Percentiles rank a stretch among this genome's conserved stretches.
phyloP scores from a whole-genome alignment of 2,329 filamentous ascomycete genomes.

The Gaeumannomyces tritici region DNA sequence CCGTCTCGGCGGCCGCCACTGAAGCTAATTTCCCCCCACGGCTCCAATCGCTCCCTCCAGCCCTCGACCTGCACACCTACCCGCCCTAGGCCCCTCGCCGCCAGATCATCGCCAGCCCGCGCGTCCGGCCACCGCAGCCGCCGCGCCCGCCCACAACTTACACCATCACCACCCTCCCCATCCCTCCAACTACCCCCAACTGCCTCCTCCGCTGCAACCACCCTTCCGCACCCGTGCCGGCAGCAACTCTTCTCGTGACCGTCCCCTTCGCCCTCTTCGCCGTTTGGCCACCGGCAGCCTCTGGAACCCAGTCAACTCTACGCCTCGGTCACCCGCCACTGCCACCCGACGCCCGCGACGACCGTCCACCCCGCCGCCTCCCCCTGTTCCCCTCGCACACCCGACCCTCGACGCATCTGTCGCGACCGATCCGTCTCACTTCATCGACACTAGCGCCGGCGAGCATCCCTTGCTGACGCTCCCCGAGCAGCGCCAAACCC shows the following conservation, averaged over 20 bases:
- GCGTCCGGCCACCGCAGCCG: constrained; percentile 5
- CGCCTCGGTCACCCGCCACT: constrained; percentile 30
- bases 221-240: constrained; percentile 33
- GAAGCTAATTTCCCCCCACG: constrained; percentile 31
- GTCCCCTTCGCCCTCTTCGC: constrained; percentile 21
- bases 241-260: constrained; percentile 12
- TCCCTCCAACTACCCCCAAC: constrained; percentile 4
- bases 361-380: constrained; percentile 43
- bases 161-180: constrained; percentile 6
- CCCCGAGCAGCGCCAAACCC: constrained; percentile 37
- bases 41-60: constrained; percentile 23
- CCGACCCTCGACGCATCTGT: constrained; percentile 28
- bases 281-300: constrained; percentile 39
- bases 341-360: constrained; percentile 28
- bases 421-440: constrained; percentile 21
- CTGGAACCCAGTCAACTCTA: constrained; percentile 54
- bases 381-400: constrained; percentile 38
- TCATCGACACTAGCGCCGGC: constrained; percentile 27
- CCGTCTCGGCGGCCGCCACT: constrained; percentile 36
- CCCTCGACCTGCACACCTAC: constrained; percentile 10
- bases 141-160: constrained; percentile 5
- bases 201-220: constrained; percentile 19
- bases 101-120: constrained; percentile 3
- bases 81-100: constrained; percentile 18
- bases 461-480: constrained; percentile 43